Evolutionary conservation across 106 monocot genomes (phyloP), one percentile per base, ranked within the genome.

Genomic region (Hemerocallis citrina): DNA sequence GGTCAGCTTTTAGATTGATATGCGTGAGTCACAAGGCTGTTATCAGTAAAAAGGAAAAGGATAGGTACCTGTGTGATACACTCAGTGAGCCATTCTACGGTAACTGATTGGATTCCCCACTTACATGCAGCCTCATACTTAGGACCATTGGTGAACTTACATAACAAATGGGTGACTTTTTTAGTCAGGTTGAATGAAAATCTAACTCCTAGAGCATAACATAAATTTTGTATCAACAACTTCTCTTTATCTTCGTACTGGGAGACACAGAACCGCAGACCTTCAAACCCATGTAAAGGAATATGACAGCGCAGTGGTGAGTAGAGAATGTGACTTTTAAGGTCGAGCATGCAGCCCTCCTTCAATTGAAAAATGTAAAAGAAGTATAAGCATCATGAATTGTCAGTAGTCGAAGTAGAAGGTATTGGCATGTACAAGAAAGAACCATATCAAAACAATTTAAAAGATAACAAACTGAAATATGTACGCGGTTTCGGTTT

Each of bases 171-270:
- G 6, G 98, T 92, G 33, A 88, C 74, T 64, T 68, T 98, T 59
- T 67, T 92, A 19, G 69, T 70, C 9, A 92, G 54, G 42, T 75
- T 98, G 58, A 81, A 79, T 41, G 87, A 84, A 55, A 74, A 85
- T 62, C 81, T 92, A 47, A 88, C 79, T 28, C 98, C 98, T 24
- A 98, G 62, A 36, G 70, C 85, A 34, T 79, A 81, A 59, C 92
- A 98, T 35, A 92, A 54, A 59, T 92, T 92, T 62, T 65, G 92
- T 67, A 98, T 58, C 33, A 98, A 68, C 14, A 71, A 57, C 41
- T 79, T 79, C 17, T 98, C 98, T 73, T 82, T 98, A 51, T 77
- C 79, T 45, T 98, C 98, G 74, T 98, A 98, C 58, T 88, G 88
- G 33, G 98, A 98, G 35, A 92, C 56, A 71, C 88, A 98, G 66